A percentile compares a stretch with the other conserved stretches of the same genome.
phyloP scores from a whole-genome alignment of 2,329 filamentous ascomycete species.

The Cytospora schulzeri region DNA sequence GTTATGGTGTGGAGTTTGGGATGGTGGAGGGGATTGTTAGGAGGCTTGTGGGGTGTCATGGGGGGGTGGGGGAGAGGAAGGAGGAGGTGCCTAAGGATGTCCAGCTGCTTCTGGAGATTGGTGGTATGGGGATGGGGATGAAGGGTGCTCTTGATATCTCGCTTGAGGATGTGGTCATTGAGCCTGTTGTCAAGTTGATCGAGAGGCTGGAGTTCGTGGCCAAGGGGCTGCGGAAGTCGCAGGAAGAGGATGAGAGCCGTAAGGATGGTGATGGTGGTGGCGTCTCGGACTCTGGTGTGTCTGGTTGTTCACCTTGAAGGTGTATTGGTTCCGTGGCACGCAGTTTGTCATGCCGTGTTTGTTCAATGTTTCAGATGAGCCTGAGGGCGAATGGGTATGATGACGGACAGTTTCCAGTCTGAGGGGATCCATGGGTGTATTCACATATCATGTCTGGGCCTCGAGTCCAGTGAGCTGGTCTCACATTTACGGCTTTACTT shows the following conservation, averaged over 20 bases:
- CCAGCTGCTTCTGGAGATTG: neutral
- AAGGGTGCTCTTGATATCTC: neutral
- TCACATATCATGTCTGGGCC: neutral
- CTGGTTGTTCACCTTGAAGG: conserved; percentile 12
- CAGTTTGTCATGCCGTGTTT: neutral
- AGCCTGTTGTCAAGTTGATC: neutral
- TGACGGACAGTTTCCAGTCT: neutral
- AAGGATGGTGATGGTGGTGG: neutral
- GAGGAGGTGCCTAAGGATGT: conserved; percentile 1
- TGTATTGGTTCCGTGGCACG: neutral
- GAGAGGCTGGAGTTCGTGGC: conserved; percentile 2
- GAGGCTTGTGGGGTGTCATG: neutral
- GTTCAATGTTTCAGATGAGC: neutral
- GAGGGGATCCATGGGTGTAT: neutral
- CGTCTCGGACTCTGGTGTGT: conserved; percentile 12
- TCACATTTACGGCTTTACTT: neutral
- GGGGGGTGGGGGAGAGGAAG: neutral
- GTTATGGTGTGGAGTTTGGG: conserved; percentile 13
- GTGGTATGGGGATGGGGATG: neutral
- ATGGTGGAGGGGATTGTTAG: neutral
- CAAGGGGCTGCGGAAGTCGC: neutral
- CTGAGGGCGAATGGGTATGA: neutral
- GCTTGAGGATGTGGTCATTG: neutral
- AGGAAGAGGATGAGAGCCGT: neutral
- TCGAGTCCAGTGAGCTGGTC: neutral